phyloP scores from a whole-genome alignment of 1,284 basidiomycete species.

The Marasmius fiardii region DNA sequence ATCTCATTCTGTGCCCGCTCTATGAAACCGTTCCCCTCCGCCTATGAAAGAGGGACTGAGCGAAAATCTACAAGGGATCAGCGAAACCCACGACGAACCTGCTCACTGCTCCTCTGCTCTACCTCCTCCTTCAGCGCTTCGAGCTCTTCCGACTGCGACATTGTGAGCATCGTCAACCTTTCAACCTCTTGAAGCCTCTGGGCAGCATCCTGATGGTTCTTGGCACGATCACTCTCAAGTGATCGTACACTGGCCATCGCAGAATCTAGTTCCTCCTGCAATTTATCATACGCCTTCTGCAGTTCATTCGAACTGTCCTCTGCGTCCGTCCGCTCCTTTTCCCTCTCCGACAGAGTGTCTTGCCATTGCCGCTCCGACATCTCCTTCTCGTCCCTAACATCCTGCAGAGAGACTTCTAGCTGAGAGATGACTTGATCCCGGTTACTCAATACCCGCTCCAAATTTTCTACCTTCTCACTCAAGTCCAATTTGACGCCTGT shows the following conservation, averaged over 20 bases:
- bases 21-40: conserved; percentile 62
- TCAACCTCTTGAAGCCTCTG: conserved; percentile 52
- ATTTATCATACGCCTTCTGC: conserved; percentile 56
- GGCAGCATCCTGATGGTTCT: conserved; percentile 49
- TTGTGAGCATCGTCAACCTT: conserved; percentile 38
- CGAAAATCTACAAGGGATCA: not conserved
- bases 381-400: conserved; percentile 46
- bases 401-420: conserved; percentile 56
- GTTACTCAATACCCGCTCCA: conserved; percentile 50
- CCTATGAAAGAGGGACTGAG: conserved; percentile 24
- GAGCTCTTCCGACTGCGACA: conserved; percentile 49
- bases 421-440: conserved; percentile 58
- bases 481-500: conserved; percentile 67
- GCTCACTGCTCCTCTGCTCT: conserved; percentile 42
- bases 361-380: conserved; percentile 40
- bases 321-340: conserved; percentile 47
- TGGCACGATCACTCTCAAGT: conserved; percentile 57
- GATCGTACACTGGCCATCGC: conserved; percentile 46
- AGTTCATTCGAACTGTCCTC: conserved; percentile 52
- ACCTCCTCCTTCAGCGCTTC: conserved; percentile 43
- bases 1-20: conserved; percentile 62
- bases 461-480: conserved; percentile 53
- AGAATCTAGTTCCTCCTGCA: conserved; percentile 60
- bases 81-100: conserved; percentile 25
- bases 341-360: conserved; percentile 37